Percentiles rank a stretch among this genome's conserved stretches.
Conservation (phyloP, 805 yeast genomes). For the Dipodascus albidus region DNA sequence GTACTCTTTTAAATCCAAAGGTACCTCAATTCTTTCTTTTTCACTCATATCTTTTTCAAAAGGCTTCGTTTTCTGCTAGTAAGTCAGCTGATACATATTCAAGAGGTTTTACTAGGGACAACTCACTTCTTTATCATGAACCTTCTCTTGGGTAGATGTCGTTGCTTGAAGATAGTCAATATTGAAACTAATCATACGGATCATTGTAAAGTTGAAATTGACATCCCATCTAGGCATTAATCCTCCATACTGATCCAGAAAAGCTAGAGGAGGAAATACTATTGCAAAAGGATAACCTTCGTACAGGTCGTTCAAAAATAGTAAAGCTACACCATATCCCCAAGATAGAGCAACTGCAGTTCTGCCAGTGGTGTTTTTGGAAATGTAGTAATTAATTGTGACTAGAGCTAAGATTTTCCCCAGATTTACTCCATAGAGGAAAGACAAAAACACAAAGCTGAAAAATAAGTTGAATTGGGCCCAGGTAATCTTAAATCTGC, state of each 20-base stretch:
- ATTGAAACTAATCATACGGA: conserved; percentile 75
- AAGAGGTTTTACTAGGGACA: neutral
- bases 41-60: conserved; percentile 31
- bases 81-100: neutral
- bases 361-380: conserved; percentile 20
- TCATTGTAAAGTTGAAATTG: conserved; percentile 77
- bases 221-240: conserved; percentile 92
- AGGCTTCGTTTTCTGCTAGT: neutral
- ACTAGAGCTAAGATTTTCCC: conserved; percentile 52
- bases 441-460: conserved; percentile 56
- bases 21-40: conserved; percentile 45
- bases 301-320: conserved; percentile 66
- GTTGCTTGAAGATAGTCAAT: conserved; percentile 43
- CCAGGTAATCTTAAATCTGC: conserved; percentile 25
- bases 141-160: neutral
- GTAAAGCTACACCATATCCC: conserved; percentile 66
- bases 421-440: conserved; percentile 71
- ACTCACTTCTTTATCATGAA: neutral
- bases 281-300: conserved; percentile 42
- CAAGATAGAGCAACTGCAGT: conserved; percentile 34
- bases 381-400: conserved; percentile 39
- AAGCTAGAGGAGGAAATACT: conserved; percentile 30
- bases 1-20: conserved; percentile 51
- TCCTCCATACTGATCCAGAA: conserved; percentile 60
- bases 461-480: conserved; percentile 60